These are phyloP conservation scores for Oryza meyeriana DNA, from an alignment of 176 grass and related monocot species.

Conservation along the genomic window DNA sequence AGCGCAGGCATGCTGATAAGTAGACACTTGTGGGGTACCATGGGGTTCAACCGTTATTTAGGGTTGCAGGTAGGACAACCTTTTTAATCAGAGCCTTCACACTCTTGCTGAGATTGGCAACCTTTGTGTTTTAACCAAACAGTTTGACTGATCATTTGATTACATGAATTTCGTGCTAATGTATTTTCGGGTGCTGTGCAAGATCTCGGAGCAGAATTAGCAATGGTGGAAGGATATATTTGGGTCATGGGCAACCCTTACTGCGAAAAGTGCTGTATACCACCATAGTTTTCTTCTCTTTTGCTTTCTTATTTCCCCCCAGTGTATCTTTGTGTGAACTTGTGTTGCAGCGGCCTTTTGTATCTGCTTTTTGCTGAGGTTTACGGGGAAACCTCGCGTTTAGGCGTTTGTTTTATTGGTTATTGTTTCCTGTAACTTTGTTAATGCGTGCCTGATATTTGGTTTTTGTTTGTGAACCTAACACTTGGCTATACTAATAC, in stretches of 20 bases:
- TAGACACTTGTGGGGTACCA: constrained; percentile 13
- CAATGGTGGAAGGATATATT: constrained; percentile 17
- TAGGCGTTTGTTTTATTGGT: constrained; percentile 34
- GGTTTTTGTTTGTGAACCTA: neutral
- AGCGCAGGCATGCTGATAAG: constrained; percentile 70
- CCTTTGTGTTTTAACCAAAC: neutral
- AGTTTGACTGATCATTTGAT: neutral
- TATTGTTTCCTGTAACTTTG: constrained; percentile 42
- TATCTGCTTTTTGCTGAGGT: constrained; percentile 40
- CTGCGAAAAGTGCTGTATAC: constrained; percentile 14
- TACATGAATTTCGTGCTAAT: neutral
- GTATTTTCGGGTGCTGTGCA: neutral
- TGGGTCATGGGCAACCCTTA: constrained; percentile 14
- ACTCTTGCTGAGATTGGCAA: neutral
- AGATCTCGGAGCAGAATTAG: constrained; percentile 22
- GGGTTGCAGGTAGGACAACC: constrained; percentile 9
- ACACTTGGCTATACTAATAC: neutral
- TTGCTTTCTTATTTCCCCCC: neutral
- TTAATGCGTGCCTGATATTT: neutral
- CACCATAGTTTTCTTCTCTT: neutral
- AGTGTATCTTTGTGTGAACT: constrained; percentile 23
- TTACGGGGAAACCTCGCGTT: constrained; percentile 12
- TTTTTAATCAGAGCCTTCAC: neutral
- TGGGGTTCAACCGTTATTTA: constrained; percentile 14
- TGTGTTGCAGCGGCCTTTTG: constrained; percentile 39